Evolutionary conservation across 768 basidiomycete genomes (phyloP), one percentile per base, ranked within the genome.

Genomic region (Phaeotremella skinneri): DNA sequence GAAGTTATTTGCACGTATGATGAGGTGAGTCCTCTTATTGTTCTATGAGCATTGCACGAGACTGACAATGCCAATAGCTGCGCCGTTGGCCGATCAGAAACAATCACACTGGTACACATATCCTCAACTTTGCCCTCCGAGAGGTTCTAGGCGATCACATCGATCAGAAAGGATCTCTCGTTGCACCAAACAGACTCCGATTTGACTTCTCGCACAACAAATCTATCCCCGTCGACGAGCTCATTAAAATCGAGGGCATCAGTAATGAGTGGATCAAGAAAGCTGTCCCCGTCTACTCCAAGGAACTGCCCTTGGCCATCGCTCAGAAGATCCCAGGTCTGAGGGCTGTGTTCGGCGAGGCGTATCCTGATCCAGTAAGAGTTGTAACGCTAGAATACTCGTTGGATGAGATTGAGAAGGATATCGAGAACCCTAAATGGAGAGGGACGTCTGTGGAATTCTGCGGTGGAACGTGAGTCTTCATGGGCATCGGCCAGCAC

Each of bases 121-220:
- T 99, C 68, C 88, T 99, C 68, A 99, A 99, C 81, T 99, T 82
- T 72, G 84, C 81, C 53, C 84, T 99, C 2, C 88, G 96, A 32
- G 96, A 98, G 72, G 84, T 91, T 11, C 85, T 98, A 11, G 96
- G 96, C 25, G 92, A 97, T 74, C 96, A 98, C 71, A 87, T 98
- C 59, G 96, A 98, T 77, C 96, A 99, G 76, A 96, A 90, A 74
- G 96, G 96, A 30, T 98, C 96, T 2, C 85, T 99, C 47, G 96
- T 99, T 62, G 92, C 96, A 1, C 91, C 92, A 0, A 85, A 86
- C 23, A 97, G 96, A 78, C 84, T 99, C 25, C 90, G 96, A 17
- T 99, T 99, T 79, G 96, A 99, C 78, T 99, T 98, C 78, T 93
- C 91, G 17, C 96, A 99, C 80, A 97, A 96, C 77, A 83, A 90